Conservation (phyloP, 1,284 basidiomycete genomes). For the Ustilago curta region DNA sequence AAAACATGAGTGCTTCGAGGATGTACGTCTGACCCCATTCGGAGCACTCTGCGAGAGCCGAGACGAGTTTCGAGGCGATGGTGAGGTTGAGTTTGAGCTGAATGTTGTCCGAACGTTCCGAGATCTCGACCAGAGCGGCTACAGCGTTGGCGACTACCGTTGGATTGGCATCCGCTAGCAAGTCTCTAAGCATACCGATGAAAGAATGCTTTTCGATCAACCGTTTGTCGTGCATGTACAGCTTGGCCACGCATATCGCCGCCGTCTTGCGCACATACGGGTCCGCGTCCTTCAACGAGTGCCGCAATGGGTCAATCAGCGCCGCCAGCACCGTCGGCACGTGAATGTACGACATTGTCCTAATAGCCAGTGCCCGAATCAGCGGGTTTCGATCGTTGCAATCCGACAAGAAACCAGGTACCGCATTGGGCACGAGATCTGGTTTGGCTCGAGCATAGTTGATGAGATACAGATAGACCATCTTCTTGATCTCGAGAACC, state of each 20-base stretch:
- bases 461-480: constrained; percentile 78
- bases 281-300: constrained; percentile 87
- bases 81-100: constrained; percentile 82
- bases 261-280: constrained; percentile 97
- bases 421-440: constrained; percentile 86
- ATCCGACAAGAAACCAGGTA: constrained; percentile 90
- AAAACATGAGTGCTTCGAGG: constrained; percentile 90
- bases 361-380: constrained; percentile 89
- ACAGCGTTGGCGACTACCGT: constrained; percentile 96
- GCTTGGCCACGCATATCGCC: constrained; percentile 89
- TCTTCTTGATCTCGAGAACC: constrained; percentile 97
- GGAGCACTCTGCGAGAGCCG: constrained; percentile 87
- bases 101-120: constrained; percentile 88
- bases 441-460: constrained; percentile 90
- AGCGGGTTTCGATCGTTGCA: constrained; percentile 91
- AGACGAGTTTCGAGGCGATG: constrained; percentile 84
- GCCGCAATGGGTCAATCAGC: constrained; percentile 84
- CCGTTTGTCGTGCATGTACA: constrained; percentile 85
- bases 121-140: constrained; percentile 89
- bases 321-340: constrained; percentile 75
- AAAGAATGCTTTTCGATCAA: constrained; percentile 86
- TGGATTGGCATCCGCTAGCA: constrained; percentile 91
- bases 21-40: constrained; percentile 99
- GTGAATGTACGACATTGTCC: constrained; percentile 94
- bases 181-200: constrained; percentile 84